Evolutionary conservation across 2,329 filamentous ascomycete genomes (phyloP), one percentile per base, ranked within the genome.

Genomic region (Sordariomycetes sp.): DNA sequence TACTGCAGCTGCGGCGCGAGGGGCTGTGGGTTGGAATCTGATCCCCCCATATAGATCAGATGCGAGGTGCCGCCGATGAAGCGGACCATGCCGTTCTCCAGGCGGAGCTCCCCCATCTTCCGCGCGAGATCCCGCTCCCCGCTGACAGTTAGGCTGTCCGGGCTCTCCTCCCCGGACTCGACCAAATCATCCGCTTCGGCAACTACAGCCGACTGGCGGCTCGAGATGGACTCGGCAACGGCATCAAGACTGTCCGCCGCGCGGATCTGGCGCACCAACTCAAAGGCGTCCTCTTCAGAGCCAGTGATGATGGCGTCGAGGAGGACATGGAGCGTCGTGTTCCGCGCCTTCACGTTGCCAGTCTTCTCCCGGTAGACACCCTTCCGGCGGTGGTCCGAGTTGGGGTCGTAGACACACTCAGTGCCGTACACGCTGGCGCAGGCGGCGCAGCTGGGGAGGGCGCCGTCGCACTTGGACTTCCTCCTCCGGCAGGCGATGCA

Each of bases 61-160:
- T 96, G 92, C 1, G 91, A 96, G 0, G 92, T 97, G 53, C 92
- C 94, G 54, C 92, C 92, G 62, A 96, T 90, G 68, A 95, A 96
- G 61, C 91, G 85, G 7, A 94, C 85, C 1, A 87, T 87, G 17
- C 91, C 92, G 64, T 96, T 89, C 64, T 91, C 90, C 4, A 97
- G 74, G 58, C 90, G 79, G 61, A 97, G 74, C 70, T 96, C 89
- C 54, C 90, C 91, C 89, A 97, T 95, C 71, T 91, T 96, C 12
- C 89, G 86, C 2, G 90, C 90, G 53, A 97, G 74, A 64, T 96
- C 89, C 52, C 83, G 83, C 72, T 97, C 92, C 60, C 79, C 78
- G 59, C 78, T 72, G 22, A 76, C 64, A 2, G 74, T 66, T 3
- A 62, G 57, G 1, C 76, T 69, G 22, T 73, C 69, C 34, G 68